Conservation (phyloP, 2,329 filamentous ascomycete genomes). For the Spiromastix sp. region DNA sequence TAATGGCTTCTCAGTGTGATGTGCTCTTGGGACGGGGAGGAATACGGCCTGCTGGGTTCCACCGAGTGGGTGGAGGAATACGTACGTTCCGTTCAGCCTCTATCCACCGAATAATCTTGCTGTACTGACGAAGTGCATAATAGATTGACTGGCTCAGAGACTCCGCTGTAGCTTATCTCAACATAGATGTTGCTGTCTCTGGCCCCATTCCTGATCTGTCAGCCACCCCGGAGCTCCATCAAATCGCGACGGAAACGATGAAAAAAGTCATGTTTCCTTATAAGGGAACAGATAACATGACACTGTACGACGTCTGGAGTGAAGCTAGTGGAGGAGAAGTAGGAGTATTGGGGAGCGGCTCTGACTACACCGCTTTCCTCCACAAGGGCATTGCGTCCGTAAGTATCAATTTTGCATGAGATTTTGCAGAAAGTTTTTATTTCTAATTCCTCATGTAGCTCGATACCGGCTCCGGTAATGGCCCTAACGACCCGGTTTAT, state of each 20-base stretch:
- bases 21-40: constrained; percentile 26
- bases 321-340: constrained; percentile 23
- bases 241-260: constrained; percentile 23
- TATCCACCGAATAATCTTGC: background rate
- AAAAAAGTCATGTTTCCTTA: constrained; percentile 34
- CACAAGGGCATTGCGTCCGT: constrained; percentile 31
- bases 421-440: background rate
- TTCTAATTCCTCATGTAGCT: constrained; percentile 14
- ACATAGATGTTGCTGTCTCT: constrained; percentile 40
- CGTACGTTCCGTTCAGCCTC: constrained; percentile 9
- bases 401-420: constrained; percentile 3
- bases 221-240: constrained; percentile 32
- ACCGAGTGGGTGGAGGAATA: constrained; percentile 43
- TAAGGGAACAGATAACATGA: constrained; percentile 26
- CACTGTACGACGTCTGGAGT: constrained; percentile 37
- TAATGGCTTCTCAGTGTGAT: constrained; percentile 15
- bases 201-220: constrained; percentile 31
- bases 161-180: constrained; percentile 39
- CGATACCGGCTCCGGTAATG: constrained; percentile 31
- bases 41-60: constrained; percentile 29
- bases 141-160: constrained; percentile 35
- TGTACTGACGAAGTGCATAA: constrained; percentile 3
- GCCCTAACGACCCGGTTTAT: constrained; percentile 33
- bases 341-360: constrained; percentile 36
- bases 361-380: constrained; percentile 38